phyloP scores from a whole-genome alignment of 371 early-diverging fungal genomes.

The Mucor plumbeus region DNA sequence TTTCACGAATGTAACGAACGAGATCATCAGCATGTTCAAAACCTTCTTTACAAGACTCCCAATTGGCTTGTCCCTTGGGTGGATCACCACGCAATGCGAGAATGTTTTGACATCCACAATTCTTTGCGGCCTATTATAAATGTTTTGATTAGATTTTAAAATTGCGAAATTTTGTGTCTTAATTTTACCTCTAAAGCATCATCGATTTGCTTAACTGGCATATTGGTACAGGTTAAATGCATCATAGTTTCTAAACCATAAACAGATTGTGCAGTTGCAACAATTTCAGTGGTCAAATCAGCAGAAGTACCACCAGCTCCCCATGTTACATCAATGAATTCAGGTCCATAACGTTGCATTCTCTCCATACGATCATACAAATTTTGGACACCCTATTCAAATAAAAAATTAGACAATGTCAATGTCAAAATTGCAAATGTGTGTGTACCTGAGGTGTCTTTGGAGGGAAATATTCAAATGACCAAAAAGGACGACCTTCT shows the following conservation, averaged over 20 bases:
- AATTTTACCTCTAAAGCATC: constrained; percentile 70
- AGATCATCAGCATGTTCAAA: constrained; percentile 87
- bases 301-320: constrained; percentile 94
- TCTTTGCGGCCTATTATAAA: constrained; percentile 76
- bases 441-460: constrained; percentile 82
- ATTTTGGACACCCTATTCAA: constrained; percentile 71
- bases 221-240: constrained; percentile 98
- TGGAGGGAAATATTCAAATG: constrained; percentile 97
- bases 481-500: constrained; percentile 81
- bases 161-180: neutral
- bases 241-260: constrained; percentile 95
- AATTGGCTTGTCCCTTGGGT: constrained; percentile 82
- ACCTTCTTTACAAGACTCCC: constrained; percentile 82
- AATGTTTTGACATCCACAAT: constrained; percentile 94
- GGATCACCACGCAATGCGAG: constrained; percentile 96
- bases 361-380: constrained; percentile 83
- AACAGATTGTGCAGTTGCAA: constrained; percentile 89
- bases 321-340: constrained; percentile 97
- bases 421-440: neutral
- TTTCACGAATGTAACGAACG: constrained; percentile 85
- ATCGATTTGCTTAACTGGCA: constrained; percentile 88
- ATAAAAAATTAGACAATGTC: neutral
- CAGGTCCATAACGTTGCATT: constrained; percentile 93
- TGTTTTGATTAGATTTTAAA: neutral
- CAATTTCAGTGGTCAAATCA: constrained; percentile 87